Percentiles rank a stretch among this genome's conserved stretches.
These are phyloP conservation scores for Lactarius pseudohatsudake DNA, from an alignment of 768 basidiomycete species.

Conservation along the genomic window DNA sequence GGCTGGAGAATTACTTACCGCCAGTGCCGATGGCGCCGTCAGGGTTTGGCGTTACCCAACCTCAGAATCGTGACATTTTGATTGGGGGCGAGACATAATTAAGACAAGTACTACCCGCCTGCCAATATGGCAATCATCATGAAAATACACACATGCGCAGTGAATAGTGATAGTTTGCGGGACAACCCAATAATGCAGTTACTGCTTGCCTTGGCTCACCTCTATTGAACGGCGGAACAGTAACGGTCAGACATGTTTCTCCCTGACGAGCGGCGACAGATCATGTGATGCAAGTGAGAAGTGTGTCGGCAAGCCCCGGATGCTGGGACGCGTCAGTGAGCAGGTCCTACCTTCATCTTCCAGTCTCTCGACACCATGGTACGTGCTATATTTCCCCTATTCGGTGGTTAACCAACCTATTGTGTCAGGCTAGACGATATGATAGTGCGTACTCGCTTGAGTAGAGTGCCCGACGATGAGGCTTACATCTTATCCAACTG, in stretches of 20 bases:
- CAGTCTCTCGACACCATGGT: constrained; percentile 19
- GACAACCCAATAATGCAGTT: background rate
- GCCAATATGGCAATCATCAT: background rate
- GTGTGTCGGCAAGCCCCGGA: constrained; percentile 8
- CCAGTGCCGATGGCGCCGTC: constrained; percentile 87
- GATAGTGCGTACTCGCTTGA: constrained; percentile 67
- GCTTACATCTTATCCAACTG: constrained; percentile 29
- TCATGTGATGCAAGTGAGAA: background rate
- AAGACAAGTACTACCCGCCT: constrained; percentile 6
- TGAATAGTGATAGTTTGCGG: background rate
- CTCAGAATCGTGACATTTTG: constrained; percentile 14
- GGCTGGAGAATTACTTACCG: constrained; percentile 80
- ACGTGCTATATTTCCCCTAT: background rate
- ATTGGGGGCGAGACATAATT: constrained; percentile 1
- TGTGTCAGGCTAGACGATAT: constrained; percentile 80
- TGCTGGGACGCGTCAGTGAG: constrained; percentile 13
- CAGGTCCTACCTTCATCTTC: constrained; percentile 10
- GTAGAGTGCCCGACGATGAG: constrained; percentile 12
- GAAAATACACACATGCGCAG: background rate
- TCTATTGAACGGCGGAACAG: constrained; percentile 9
- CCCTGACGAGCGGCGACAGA: too few relatives aligned
- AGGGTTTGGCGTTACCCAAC: constrained; percentile 77
- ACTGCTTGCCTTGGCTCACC: constrained; percentile 22
- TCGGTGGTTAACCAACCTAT: background rate
- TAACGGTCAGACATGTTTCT: background rate